These are phyloP conservation scores for Tricholoma flavovirens DNA, from an alignment of 768 basidiomycete species.

Conservation along the genomic window DNA sequence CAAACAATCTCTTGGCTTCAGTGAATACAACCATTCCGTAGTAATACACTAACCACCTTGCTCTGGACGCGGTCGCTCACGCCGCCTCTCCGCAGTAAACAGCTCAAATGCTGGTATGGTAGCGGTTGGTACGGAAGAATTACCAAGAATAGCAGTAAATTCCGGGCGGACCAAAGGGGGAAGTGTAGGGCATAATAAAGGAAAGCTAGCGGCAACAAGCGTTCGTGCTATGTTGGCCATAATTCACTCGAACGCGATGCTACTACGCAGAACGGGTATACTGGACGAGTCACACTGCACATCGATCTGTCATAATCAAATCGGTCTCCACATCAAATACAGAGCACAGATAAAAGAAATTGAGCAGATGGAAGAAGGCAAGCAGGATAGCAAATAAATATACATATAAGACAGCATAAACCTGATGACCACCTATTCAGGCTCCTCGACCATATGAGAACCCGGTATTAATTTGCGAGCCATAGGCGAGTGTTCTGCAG, in stretches of 20 bases:
- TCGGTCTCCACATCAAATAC: background rate
- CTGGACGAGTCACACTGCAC: background rate
- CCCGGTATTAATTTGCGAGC: constrained; percentile 18
- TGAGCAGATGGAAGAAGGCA: constrained; percentile 1
- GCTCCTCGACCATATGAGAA: constrained; percentile 6
- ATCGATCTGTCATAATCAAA: background rate
- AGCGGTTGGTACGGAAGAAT: background rate
- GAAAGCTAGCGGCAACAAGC: too few relatives aligned
- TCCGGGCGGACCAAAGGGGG: too few relatives aligned
- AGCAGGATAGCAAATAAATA: constrained; percentile 14
- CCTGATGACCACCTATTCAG: constrained; percentile 1
- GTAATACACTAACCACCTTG: background rate
- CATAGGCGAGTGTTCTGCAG: constrained; percentile 1
- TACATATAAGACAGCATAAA: background rate
- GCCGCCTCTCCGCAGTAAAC: background rate
- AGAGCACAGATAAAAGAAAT: background rate
- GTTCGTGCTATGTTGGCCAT: too few relatives aligned
- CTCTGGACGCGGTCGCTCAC: background rate
- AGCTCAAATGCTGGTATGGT: background rate
- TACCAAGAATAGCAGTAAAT: background rate
- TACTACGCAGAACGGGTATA: too few relatives aligned
- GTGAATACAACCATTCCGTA: background rate
- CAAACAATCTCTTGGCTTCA: background rate
- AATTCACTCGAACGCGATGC: too few relatives aligned
- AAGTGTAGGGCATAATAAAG: too few relatives aligned